Evolutionary conservation across 139 green algal genomes (phyloP).

Genomic region (Volvox reticuliferus): DNA sequence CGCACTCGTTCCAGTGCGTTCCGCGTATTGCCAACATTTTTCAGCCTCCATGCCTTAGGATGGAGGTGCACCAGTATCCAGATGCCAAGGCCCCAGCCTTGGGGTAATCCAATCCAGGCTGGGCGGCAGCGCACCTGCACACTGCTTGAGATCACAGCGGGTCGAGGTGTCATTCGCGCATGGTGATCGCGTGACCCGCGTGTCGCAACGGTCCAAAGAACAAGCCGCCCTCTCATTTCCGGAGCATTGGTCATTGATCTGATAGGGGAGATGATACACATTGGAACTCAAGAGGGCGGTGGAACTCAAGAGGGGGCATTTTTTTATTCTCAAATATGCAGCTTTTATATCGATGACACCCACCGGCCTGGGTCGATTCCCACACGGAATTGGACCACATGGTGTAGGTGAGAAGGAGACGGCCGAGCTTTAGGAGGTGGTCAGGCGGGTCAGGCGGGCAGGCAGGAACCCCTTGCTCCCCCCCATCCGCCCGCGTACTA

Average conservation of each 20-base stretch:
- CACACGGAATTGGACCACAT: no score
- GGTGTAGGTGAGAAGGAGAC: no score
- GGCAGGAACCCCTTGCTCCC: no score
- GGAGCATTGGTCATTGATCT: conserved; percentile 19
- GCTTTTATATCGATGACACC: no score
- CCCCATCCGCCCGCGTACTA: no score
- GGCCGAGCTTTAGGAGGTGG: no score
- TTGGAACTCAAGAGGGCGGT: not conserved
- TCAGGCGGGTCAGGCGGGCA: no score
- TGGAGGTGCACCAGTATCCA: not conserved
- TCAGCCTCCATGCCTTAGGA: not conserved
- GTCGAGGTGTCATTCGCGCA: conserved; percentile 50
- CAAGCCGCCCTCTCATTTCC: not conserved
- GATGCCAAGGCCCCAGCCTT: not conserved
- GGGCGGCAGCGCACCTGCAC: conserved; percentile 14
- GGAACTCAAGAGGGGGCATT: not conserved
- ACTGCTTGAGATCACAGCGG: conserved; percentile 34
- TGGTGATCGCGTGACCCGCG: conserved; percentile 33
- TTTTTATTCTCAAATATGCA: no score
- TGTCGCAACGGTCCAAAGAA: conserved; percentile 22
- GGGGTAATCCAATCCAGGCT: no score
- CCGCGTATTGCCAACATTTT: no score
- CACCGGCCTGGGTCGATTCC: no score
- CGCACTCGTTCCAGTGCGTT: no score
- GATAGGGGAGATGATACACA: not conserved